A percentile compares a stretch with the other conserved stretches of the same genome.
Evolutionary conservation across 257 asterid genomes (phyloP).

Genomic region (Lithospermum erythrorhizon): DNA sequence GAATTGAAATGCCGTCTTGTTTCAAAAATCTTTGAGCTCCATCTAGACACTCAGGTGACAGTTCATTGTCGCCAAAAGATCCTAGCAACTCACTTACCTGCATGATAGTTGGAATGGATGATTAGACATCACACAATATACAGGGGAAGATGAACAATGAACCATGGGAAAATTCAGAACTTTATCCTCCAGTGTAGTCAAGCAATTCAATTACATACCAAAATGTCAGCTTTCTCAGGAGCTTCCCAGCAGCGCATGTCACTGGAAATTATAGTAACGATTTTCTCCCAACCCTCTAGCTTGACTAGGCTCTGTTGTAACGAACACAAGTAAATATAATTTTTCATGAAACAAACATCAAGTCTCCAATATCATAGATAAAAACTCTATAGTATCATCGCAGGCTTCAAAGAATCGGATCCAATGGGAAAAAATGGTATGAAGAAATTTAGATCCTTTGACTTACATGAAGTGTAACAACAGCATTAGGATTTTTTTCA

Average conservation of each 20-base stretch:
- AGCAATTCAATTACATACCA: constrained; percentile 34
- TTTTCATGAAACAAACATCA: not conserved
- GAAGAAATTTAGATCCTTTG: constrained; percentile 1
- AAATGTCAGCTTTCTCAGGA: constrained; percentile 92
- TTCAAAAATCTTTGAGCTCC: constrained; percentile 95
- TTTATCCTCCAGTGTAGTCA: constrained; percentile 1
- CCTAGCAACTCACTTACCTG: constrained; percentile 98
- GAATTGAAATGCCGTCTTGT: constrained; percentile 89
- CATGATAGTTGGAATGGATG: constrained; percentile 12
- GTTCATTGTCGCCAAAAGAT: constrained; percentile 97
- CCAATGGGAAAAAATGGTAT: not conserved
- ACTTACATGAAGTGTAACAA: constrained; percentile 94
- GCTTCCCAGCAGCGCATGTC: constrained; percentile 98
- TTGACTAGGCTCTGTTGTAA: constrained; percentile 72
- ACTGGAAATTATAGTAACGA: constrained; percentile 72
- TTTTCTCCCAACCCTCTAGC: constrained; percentile 87
- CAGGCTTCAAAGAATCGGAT: not conserved
- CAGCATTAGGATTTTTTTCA: constrained; percentile 95
- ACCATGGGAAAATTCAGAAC: constrained; percentile 1
- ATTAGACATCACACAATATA: not conserved
- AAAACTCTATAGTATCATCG: too few relatives aligned
- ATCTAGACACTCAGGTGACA: constrained; percentile 98
- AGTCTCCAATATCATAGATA: too few relatives aligned
- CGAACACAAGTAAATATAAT: not conserved
- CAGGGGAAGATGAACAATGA: constrained; percentile 1